Evolutionary conservation across 495 filamentous ascomycete species (phyloP).

Genomic region (Pseudevernia furfuracea): DNA sequence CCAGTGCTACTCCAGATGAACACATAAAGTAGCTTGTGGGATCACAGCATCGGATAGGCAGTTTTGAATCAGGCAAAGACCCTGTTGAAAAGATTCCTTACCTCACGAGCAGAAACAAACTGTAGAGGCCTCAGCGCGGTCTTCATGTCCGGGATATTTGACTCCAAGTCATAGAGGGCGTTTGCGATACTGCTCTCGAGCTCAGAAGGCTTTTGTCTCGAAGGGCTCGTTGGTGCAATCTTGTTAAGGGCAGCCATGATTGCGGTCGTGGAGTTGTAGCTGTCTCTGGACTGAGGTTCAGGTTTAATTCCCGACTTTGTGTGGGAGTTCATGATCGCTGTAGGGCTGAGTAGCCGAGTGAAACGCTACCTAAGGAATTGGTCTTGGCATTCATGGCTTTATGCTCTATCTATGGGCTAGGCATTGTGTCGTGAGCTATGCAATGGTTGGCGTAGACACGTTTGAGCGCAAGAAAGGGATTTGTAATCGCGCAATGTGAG

Average conservation of each 20-base stretch:
- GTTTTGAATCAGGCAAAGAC: too few species aligned
- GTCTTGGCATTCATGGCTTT: neutral
- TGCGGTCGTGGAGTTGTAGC: slow-evolving; percentile 14
- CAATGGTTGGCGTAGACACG: neutral
- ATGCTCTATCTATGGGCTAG: too few species aligned
- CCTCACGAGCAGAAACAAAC: slow-evolving; percentile 96
- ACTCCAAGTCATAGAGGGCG: slow-evolving; percentile 96
- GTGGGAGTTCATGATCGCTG: neutral
- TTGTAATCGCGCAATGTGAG: neutral
- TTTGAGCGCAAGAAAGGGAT: neutral
- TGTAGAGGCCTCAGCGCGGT: slow-evolving; percentile 86
- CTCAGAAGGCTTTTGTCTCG: slow-evolving; percentile 87
- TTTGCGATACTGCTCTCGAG: slow-evolving; percentile 88
- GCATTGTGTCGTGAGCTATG: neutral
- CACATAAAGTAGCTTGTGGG: too few species aligned
- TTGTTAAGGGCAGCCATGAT: slow-evolving; percentile 26
- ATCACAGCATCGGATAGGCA: too few species aligned
- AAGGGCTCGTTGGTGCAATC: slow-evolving; percentile 94
- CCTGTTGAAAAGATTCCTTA: slow-evolving; percentile 43
- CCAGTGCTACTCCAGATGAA: too few species aligned
- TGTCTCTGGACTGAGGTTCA: slow-evolving; percentile 6
- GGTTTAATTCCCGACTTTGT: neutral
- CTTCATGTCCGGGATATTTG: slow-evolving; percentile 94
- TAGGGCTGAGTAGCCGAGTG: slow-evolving; percentile 11
- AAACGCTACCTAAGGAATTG: neutral